phyloP scores from a whole-genome alignment of 108 stramenopile species.

The Fragilaria crotonensis region DNA sequence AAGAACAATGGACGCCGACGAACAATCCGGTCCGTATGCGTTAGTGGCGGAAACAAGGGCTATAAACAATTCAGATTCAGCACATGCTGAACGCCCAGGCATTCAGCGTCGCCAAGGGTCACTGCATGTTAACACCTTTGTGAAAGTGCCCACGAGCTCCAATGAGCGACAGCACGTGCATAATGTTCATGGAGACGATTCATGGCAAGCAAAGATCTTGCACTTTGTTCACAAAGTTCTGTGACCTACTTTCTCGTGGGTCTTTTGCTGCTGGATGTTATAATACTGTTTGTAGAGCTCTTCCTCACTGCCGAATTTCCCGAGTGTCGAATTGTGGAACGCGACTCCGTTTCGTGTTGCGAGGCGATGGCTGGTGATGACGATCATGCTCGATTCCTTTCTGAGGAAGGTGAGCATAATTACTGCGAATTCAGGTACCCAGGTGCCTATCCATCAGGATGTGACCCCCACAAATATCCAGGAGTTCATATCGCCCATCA shows the following conservation, averaged over 20 bases:
- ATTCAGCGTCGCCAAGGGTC: too few relatives aligned
- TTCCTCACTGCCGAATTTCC: slow-evolving; percentile 35
- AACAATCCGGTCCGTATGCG: too few relatives aligned
- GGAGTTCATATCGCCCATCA: slow-evolving; percentile 1
- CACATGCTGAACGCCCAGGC: too few relatives aligned
- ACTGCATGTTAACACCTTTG: too few relatives aligned
- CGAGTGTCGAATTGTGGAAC: slow-evolving; percentile 29
- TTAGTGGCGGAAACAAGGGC: too few relatives aligned
- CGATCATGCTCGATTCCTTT: background rate
- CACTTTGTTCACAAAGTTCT: slow-evolving; percentile 23
- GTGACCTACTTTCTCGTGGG: slow-evolving; percentile 30
- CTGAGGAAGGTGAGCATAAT: background rate
- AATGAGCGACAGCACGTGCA: slow-evolving; percentile 5
- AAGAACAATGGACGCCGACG: too few relatives aligned
- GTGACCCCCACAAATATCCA: slow-evolving; percentile 7
- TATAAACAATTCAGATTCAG: too few relatives aligned
- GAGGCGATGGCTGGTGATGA: slow-evolving; percentile 1
- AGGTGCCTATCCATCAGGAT: background rate
- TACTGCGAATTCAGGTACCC: background rate
- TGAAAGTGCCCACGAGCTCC: background rate
- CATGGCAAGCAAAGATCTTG: slow-evolving; percentile 23
- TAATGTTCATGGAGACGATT: slow-evolving; percentile 29
- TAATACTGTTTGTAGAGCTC: slow-evolving; percentile 46
- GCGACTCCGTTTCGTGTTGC: slow-evolving; percentile 55
- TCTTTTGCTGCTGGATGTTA: slow-evolving; percentile 39